phyloP scores from a whole-genome alignment of 768 basidiomycete species.

The Cystobasidium onofrii region DNA sequence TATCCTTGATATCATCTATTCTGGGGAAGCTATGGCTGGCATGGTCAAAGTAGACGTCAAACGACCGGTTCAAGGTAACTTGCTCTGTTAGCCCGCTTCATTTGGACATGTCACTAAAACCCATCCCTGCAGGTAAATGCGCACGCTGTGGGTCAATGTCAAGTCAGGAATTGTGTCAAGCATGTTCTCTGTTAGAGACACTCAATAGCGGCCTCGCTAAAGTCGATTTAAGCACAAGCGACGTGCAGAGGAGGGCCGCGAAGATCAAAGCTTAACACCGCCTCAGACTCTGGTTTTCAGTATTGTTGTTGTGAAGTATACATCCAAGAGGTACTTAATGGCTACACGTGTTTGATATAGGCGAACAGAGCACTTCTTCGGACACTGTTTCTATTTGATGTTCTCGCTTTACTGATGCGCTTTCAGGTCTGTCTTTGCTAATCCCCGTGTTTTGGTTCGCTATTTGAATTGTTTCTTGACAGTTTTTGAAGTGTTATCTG shows the following conservation, averaged over 20 bases:
- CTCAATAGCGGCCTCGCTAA: conserved; percentile 41
- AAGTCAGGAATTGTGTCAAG: conserved; percentile 88
- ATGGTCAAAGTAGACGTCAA: conserved; percentile 36
- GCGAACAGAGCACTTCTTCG: too few species aligned
- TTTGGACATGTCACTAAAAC: background rate
- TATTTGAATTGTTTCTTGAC: too few species aligned
- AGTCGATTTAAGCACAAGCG: conserved; percentile 32
- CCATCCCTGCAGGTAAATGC: conserved; percentile 50
- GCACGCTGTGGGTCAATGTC: conserved; percentile 90
- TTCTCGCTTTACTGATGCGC: too few species aligned
- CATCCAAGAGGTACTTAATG: background rate
- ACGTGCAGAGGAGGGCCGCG: background rate
- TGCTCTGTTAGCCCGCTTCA: conserved; percentile 1
- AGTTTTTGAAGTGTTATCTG: too few species aligned
- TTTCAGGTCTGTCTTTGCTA: too few species aligned
- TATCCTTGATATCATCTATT: conserved; percentile 73
- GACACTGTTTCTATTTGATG: too few species aligned
- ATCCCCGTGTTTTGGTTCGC: too few species aligned
- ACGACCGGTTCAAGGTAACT: conserved; percentile 24
- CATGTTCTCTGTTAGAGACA: conserved; percentile 41
- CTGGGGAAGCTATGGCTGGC: conserved; percentile 40
- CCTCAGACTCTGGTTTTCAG: background rate
- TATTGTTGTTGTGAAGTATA: background rate
- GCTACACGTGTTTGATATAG: too few species aligned
- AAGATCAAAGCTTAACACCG: background rate